These are phyloP conservation scores for Scedosporium apiospermum DNA, from an alignment of 2,329 filamentous ascomycete genomes.

Conservation along the genomic window DNA sequence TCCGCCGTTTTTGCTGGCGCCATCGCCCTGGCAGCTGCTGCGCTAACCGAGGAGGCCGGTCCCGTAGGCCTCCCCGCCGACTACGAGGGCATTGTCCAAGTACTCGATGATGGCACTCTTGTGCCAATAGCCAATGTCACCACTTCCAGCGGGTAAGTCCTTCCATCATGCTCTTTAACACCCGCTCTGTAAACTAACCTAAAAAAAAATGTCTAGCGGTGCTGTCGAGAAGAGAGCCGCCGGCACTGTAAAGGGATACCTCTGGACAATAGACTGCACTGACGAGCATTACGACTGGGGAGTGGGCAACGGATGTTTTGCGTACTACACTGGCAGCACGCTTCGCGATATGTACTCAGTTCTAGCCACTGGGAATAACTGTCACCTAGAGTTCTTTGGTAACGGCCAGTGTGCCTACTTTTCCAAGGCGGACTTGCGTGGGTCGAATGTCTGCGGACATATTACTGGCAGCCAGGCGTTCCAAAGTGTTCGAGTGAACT, in stretches of 20 bases:
- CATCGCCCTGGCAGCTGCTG: too few species aligned
- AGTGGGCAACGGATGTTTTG: not conserved
- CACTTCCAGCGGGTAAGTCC: too few species aligned
- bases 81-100: too few species aligned
- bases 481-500: not conserved
- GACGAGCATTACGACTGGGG: not conserved
- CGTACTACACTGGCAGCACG: not conserved
- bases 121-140: too few species aligned
- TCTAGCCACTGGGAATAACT: not conserved
- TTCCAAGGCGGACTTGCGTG: not conserved
- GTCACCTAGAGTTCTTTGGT: not conserved
- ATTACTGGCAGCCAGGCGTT: not conserved
- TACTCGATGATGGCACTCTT: too few species aligned
- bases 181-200: too few species aligned
- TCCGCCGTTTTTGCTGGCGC: too few species aligned
- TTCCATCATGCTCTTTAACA: too few species aligned
- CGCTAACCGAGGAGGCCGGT: too few species aligned
- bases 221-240: constrained; percentile 2
- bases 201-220: not conserved
- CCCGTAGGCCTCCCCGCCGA: too few species aligned
- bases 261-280: not conserved
- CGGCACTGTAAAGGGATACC: not conserved
- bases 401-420: not conserved
- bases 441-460: not conserved
- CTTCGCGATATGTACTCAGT: not conserved